Conservation (phyloP, 1,139 yeast genomes). For the Saccharomyces pastorianus region DNA sequence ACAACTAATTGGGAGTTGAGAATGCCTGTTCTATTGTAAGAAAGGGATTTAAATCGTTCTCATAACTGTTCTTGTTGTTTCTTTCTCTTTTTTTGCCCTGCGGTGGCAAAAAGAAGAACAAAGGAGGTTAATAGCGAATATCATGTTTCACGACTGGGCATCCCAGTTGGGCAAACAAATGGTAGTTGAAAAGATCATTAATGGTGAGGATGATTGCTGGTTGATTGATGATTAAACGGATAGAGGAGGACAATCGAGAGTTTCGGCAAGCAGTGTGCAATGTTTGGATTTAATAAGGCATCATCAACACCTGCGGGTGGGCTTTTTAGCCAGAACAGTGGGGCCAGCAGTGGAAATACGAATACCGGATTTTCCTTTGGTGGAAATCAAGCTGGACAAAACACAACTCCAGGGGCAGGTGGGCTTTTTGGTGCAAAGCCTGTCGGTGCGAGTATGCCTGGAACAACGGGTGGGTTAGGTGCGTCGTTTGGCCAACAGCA, state of each 20-base stretch:
- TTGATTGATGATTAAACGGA: neutral
- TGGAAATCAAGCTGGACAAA: conserved; percentile 7
- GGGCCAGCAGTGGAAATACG: conserved; percentile 7
- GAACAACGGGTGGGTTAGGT: conserved; percentile 17
- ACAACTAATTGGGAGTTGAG: no score
- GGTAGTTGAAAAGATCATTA: neutral
- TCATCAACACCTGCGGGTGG: conserved; percentile 30
- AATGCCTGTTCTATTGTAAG: no score
- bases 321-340: conserved; percentile 31
- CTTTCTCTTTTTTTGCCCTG: no score
- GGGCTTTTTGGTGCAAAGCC: conserved; percentile 6
- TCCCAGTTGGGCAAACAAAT: neutral
- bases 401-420: conserved; percentile 5
- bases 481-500: conserved; percentile 9
- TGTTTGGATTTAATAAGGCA: neutral
- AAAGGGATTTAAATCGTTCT: no score
- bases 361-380: conserved; percentile 31
- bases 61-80: no score
- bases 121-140: no score
- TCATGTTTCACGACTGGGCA: no score
- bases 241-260: neutral
- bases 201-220: neutral
- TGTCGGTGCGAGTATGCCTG: neutral
- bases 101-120: no score
- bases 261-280: neutral